Conservation (phyloP, 768 basidiomycete species). For the Mycena alexandri region DNA sequence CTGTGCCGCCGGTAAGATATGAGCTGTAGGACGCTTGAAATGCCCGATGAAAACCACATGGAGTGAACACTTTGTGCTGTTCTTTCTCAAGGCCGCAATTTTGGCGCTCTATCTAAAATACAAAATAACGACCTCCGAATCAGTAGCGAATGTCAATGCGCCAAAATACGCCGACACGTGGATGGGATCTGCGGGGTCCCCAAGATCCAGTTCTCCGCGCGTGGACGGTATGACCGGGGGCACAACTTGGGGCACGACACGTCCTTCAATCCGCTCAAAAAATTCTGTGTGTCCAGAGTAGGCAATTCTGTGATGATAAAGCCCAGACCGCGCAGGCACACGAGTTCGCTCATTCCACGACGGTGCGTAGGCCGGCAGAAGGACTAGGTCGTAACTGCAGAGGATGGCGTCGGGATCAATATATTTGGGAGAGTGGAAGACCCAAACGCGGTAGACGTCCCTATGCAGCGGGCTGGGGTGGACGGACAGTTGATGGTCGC, state of each 20-base stretch:
- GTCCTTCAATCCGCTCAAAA: too few relatives aligned
- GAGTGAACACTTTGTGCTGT: too few relatives aligned
- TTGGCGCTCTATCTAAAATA: conserved; percentile 4
- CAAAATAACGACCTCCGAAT: background rate
- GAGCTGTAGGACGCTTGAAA: too few relatives aligned
- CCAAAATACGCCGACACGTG: conserved; percentile 10
- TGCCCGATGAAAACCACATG: too few relatives aligned
- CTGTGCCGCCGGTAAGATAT: too few relatives aligned
- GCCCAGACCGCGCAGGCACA: background rate
- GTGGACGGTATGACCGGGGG: background rate
- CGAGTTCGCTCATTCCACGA: background rate
- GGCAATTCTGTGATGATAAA: background rate
- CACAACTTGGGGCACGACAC: background rate
- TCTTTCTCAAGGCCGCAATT: too few relatives aligned
- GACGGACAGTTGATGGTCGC: background rate
- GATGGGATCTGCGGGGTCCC: background rate
- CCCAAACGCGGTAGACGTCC: conserved; percentile 2
- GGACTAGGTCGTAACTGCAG: background rate
- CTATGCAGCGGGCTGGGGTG: background rate
- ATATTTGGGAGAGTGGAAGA: background rate
- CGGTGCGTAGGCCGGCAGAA: background rate
- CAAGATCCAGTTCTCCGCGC: background rate
- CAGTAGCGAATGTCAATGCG: background rate
- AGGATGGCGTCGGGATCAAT: too few relatives aligned
- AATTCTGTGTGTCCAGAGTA: background rate